Conservation (phyloP, 2,329 filamentous ascomycete genomes). For the Sclerotinia nivalis region DNA sequence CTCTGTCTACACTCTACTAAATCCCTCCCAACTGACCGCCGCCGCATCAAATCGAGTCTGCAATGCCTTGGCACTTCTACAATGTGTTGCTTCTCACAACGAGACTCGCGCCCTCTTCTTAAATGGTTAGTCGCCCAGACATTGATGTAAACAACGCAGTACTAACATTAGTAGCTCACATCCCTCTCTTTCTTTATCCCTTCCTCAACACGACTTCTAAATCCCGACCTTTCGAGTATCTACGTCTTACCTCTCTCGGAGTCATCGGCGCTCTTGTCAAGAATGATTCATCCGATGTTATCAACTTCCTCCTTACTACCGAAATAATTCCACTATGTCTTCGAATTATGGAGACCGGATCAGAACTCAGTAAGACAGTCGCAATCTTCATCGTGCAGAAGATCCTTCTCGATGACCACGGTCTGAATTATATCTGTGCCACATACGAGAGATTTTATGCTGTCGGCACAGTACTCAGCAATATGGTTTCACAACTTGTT, state of each 20-base stretch:
- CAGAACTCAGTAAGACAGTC: constrained; percentile 96
- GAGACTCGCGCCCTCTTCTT: constrained; percentile 93
- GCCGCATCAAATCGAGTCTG: constrained; percentile 97
- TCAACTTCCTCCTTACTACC: constrained; percentile 97
- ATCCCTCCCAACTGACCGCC: constrained; percentile 93
- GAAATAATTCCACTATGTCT: constrained; percentile 98
- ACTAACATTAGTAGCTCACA: constrained; percentile 69
- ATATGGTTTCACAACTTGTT: constrained; percentile 97
- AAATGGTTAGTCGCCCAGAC: constrained; percentile 64
- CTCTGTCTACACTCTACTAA: constrained; percentile 94
- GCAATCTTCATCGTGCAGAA: constrained; percentile 99
- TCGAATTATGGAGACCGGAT: constrained; percentile 98
- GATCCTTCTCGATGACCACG: constrained; percentile 94
- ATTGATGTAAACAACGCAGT: not conserved
- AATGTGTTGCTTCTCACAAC: constrained; percentile 96
- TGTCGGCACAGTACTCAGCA: constrained; percentile 94
- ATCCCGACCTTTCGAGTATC: constrained; percentile 94
- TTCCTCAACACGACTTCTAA: constrained; percentile 99
- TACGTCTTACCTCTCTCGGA: constrained; percentile 90
- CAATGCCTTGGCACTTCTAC: constrained; percentile 91
- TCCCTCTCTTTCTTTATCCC: constrained; percentile 94
- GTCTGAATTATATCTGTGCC: constrained; percentile 96
- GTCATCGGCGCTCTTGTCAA: constrained; percentile 97
- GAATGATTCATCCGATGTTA: constrained; percentile 97
- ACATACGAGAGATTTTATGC: constrained; percentile 99